These are phyloP conservation scores for Casaregolazyma suthepensis DNA, from an alignment of 1,139 yeast species.

Conservation along the genomic window DNA sequence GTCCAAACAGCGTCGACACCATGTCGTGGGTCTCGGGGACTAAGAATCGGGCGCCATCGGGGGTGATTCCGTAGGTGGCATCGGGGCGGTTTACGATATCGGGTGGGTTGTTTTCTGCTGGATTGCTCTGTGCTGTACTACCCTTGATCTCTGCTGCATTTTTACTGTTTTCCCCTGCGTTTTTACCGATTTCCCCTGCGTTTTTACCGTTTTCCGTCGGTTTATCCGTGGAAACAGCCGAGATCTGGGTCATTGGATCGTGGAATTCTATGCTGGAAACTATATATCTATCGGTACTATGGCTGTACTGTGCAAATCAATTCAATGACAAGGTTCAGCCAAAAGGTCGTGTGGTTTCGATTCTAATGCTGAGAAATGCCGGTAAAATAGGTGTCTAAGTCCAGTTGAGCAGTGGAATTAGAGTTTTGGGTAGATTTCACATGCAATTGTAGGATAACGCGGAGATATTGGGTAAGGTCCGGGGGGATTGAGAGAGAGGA, in stretches of 20 bases:
- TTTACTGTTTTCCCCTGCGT: not conserved
- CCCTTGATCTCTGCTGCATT: not conserved
- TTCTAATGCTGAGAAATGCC: not conserved
- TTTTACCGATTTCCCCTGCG: not conserved
- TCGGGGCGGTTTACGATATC: not conserved
- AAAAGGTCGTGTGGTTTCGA: not conserved
- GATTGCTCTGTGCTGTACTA: too few species aligned
- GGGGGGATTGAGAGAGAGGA: not conserved
- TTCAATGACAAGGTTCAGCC: not conserved
- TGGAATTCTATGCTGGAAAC: not conserved
- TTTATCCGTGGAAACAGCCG: not conserved
- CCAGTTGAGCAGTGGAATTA: not conserved
- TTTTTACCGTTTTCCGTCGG: not conserved
- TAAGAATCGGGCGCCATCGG: slow-evolving; percentile 38
- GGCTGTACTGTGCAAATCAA: not conserved
- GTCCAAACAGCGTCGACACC: slow-evolving; percentile 79
- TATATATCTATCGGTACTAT: too few species aligned
- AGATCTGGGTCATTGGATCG: not conserved
- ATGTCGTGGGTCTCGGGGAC: slow-evolving; percentile 84
- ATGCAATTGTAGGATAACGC: not conserved
- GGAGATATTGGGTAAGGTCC: not conserved
- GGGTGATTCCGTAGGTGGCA: slow-evolving; percentile 22
- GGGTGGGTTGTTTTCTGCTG: too few species aligned
- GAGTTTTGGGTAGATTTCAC: not conserved
- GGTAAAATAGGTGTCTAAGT: not conserved